phyloP scores from a whole-genome alignment of 345 rosid genomes.

The Lepidium didymum region DNA sequence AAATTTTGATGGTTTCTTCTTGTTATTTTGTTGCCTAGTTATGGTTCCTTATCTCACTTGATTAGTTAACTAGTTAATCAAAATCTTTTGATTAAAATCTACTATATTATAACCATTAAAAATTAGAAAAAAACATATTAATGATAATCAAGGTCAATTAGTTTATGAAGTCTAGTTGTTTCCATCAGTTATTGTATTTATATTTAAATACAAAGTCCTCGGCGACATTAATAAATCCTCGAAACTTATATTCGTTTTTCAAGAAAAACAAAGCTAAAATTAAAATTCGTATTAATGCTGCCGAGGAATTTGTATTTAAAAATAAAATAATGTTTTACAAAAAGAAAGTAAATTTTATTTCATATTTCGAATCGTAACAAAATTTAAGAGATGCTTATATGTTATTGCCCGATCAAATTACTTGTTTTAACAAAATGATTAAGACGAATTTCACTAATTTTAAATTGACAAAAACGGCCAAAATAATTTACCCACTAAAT shows the following conservation, averaged over 20 bases:
- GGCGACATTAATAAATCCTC: background rate
- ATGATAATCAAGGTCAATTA: slow-evolving; percentile 14
- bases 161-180: slow-evolving; percentile 19
- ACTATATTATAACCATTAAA: background rate
- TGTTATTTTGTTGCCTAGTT: slow-evolving; percentile 59
- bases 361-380: background rate
- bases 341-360: background rate
- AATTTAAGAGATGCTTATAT: too few relatives aligned
- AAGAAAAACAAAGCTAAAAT: background rate
- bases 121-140: background rate
- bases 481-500: too few relatives aligned
- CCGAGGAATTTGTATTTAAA: background rate
- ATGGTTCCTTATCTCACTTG: slow-evolving; percentile 43
- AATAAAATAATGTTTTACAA: background rate
- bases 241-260: background rate
- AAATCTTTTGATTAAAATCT: background rate
- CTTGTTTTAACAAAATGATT: too few relatives aligned
- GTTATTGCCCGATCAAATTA: background rate
- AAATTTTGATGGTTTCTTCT: slow-evolving; percentile 61
- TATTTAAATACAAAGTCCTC: background rate
- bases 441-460: too few relatives aligned
- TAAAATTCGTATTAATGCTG: background rate
- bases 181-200: slow-evolving; percentile 7
- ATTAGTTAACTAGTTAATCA: slow-evolving; percentile 19
- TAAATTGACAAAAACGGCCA: too few relatives aligned